Evolutionary conservation across 208 protist species (phyloP).

Genomic region (Crithidia mellificae): DNA sequence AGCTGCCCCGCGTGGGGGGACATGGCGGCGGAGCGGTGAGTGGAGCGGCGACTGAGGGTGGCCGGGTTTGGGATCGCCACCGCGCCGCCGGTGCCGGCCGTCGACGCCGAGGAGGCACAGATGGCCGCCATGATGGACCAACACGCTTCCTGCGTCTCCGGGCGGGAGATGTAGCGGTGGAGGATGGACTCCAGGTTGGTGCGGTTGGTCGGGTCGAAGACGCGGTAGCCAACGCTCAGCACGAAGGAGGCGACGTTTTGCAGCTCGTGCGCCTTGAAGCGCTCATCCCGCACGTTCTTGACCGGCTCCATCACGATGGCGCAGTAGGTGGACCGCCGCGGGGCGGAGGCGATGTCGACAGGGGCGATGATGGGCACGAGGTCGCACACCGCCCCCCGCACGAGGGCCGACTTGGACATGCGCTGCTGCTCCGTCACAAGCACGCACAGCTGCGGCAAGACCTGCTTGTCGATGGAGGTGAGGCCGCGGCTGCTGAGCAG

Average conservation of each 20-base stretch:
- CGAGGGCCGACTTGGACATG: constrained; percentile 72
- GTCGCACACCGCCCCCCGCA: constrained; percentile 82
- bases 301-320: constrained; percentile 92
- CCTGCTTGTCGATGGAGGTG: constrained; percentile 76
- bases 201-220: constrained; percentile 80
- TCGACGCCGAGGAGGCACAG: constrained; percentile 39
- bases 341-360: constrained; percentile 63
- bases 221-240: constrained; percentile 74
- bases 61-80: constrained; percentile 1
- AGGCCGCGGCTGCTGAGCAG: constrained; percentile 76
- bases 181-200: constrained; percentile 89
- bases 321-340: constrained; percentile 75
- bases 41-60: constrained; percentile 14
- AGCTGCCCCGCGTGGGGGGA: constrained; percentile 1
- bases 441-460: constrained; percentile 78
- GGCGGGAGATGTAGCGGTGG: constrained; percentile 82
- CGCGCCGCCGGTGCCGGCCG: constrained; percentile 4
- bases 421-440: constrained; percentile 86
- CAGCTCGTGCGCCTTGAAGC: constrained; percentile 77
- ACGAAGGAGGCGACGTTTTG: constrained; percentile 85
- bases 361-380: constrained; percentile 88
- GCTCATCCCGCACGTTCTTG: constrained; percentile 90
- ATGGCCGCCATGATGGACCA: constrained; percentile 88
- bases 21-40: constrained; percentile 17
- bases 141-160: constrained; percentile 86